Conservation (phyloP, 164 flowering plant species). For the Sextonia rubra region DNA sequence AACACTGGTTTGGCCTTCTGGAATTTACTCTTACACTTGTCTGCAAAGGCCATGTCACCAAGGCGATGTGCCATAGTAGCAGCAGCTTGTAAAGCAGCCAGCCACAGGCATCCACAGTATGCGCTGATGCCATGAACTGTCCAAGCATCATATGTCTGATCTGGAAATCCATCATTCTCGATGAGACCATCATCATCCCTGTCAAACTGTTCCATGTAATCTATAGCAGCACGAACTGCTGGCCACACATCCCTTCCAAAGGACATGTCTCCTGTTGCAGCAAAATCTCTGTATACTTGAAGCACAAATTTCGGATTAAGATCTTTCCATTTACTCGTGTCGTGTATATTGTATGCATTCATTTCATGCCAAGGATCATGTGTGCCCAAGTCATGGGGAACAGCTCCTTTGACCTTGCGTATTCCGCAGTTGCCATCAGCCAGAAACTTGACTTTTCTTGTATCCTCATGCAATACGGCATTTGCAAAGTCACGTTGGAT, state of each 20-base stretch:
- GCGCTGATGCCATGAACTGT: slow-evolving; percentile 95
- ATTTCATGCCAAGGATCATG: slow-evolving; percentile 96
- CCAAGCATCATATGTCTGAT: slow-evolving; percentile 95
- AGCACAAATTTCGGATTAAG: slow-evolving; percentile 88
- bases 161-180: slow-evolving; percentile 95
- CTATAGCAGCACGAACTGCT: slow-evolving; percentile 86
- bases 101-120: slow-evolving; percentile 92
- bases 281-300: slow-evolving; percentile 87
- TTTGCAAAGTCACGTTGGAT: slow-evolving; percentile 91
- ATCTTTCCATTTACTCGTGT: slow-evolving; percentile 90
- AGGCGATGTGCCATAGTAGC: slow-evolving; percentile 84
- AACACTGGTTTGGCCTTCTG: slow-evolving; percentile 56
- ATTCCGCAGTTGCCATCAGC: slow-evolving; percentile 84
- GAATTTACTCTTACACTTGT: slow-evolving; percentile 54
- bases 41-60: slow-evolving; percentile 65
- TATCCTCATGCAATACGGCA: slow-evolving; percentile 80
- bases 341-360: slow-evolving; percentile 95
- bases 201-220: slow-evolving; percentile 92
- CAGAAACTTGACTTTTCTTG: slow-evolving; percentile 75
- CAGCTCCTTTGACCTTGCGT: slow-evolving; percentile 80
- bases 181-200: slow-evolving; percentile 73
- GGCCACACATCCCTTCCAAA: slow-evolving; percentile 94
- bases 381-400: slow-evolving; percentile 90
- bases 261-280: slow-evolving; percentile 77
- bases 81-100: slow-evolving; percentile 95